Evolutionary conservation across 257 asterid species (phyloP).

Genomic region (Anisodus acutangulus): DNA sequence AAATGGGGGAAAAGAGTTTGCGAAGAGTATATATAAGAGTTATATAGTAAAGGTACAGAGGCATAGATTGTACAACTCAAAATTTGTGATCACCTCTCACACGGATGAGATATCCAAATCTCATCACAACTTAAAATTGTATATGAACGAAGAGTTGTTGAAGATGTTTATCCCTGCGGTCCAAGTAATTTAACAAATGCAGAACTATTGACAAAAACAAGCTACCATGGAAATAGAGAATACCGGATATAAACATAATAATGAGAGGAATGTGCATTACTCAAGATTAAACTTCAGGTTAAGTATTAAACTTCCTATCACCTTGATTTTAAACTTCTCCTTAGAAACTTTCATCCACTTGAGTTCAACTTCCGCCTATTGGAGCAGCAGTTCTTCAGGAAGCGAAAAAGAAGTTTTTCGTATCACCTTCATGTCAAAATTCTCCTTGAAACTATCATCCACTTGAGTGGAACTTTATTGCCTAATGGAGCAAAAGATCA

Average conservation of each 20-base stretch:
- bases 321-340: slow-evolving; percentile 18
- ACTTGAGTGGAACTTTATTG: neutral
- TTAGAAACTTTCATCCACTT: neutral
- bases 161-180: neutral
- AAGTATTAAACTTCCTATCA: neutral
- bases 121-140: neutral
- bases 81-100: neutral
- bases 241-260: neutral
- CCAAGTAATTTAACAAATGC: neutral
- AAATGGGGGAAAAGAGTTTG: neutral
- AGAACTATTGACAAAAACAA: neutral
- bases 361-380: neutral
- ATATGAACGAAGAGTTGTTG: neutral
- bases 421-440: slow-evolving; percentile 17
- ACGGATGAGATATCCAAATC: neutral
- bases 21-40: neutral
- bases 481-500: neutral
- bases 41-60: neutral
- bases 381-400: neutral
- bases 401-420: neutral
- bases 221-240: neutral
- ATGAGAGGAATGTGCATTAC: neutral
- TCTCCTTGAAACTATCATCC: neutral
- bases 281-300: neutral
- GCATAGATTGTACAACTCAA: neutral